Base-by-base conservation (phyloP, 306 rosid species). In the Mimosa bimucronata region DNA sequence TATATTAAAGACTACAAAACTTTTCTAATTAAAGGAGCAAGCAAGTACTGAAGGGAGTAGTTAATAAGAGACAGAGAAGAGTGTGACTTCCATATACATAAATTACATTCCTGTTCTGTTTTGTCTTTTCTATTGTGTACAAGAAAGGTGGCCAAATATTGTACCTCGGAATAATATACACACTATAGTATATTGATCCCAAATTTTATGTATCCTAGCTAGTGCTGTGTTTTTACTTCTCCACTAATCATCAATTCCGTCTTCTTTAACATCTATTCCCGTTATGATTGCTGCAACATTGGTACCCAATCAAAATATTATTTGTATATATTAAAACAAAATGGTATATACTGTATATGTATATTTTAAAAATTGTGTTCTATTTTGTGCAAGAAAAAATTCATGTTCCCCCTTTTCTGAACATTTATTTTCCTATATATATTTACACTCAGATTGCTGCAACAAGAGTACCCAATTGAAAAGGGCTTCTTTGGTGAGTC, bases 401-500 rank as follows among this genome's bases (percentile, higher is more conserved):
- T n/a, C 2, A 55, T 23, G 15, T 11, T 25, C 64, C 7, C 28
- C 30, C 4, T 57, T 23, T 57, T 57, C 65, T 57, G 4, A 57
- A 9, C 7, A 23, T 57, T 57, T 34, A 31, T 15, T 15, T 64
- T 30, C 2, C 15, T 1, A 28, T 16, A 50, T 3, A 46, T 13
- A 16, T 2, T 3, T n/a, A n/a, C n/a, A 55, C 16, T 66, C 29
- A 66, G 71, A 34, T 66, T 7, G 7, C 28, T 16, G 14, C 25
- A 34, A 66, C 71, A 66, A 34, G 7, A 66, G 26, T 6, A 34
- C 12, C 71, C 71, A 34, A 8, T 66, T 12, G 2, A n/a, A 26
- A 23, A 70, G 71, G 19, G 72, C 77, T 34, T 85, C 89, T 5
- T 40, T 82, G 60, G 46, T 81, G 65, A 73, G 77, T 25, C 92